Evolutionary conservation across 768 basidiomycete species (phyloP).

Genomic region (Sarcomyxa edulis): DNA sequence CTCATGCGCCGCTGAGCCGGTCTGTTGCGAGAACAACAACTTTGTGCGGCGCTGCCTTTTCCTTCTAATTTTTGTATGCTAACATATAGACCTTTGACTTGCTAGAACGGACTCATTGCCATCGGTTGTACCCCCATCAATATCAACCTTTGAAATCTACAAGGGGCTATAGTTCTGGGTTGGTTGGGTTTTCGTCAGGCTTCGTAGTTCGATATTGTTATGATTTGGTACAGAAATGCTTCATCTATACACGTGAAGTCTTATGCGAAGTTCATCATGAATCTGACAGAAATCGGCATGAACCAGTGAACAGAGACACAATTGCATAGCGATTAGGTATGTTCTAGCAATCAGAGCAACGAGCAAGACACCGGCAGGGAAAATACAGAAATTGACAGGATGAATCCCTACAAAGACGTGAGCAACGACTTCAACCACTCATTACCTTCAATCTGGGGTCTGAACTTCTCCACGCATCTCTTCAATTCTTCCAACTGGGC

Average conservation of each 20-base stretch:
- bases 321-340: too few species aligned
- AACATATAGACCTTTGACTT: background rate
- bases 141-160: too few species aligned
- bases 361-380: too few species aligned
- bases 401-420: slow-evolving; percentile 22
- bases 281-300: too few species aligned
- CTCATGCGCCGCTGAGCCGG: background rate
- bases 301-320: too few species aligned
- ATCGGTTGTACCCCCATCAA: slow-evolving; percentile 2
- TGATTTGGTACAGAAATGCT: too few species aligned
- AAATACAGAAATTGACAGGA: background rate
- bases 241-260: too few species aligned
- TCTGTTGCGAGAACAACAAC: slow-evolving; percentile 1
- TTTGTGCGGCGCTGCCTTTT: background rate
- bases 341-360: too few species aligned
- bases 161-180: too few species aligned
- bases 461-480: slow-evolving; percentile 59
- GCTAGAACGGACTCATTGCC: background rate
- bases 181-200: too few species aligned
- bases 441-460: slow-evolving; percentile 69
- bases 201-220: too few species aligned
- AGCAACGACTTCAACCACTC: slow-evolving; percentile 70
- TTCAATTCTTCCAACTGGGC: slow-evolving; percentile 49
- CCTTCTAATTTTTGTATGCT: background rate
- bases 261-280: too few species aligned